Evolutionary conservation across 495 filamentous ascomycete genomes (phyloP).

Genomic region (Xylaria cubensis): DNA sequence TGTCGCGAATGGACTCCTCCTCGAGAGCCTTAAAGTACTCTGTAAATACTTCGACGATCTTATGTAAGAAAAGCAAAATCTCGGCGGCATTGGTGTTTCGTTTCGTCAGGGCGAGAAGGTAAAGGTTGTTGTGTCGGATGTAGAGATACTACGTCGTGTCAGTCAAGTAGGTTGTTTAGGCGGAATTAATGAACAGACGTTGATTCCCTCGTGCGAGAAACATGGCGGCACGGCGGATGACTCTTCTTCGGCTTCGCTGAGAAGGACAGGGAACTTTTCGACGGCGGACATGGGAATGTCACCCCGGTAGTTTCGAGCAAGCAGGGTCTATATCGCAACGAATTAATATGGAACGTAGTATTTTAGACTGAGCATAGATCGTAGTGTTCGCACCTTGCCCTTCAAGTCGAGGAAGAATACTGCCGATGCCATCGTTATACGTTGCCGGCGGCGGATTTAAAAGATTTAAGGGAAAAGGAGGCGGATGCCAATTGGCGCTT

Average conservation of each 20-base stretch:
- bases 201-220: constrained; percentile 98
- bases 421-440: constrained; percentile 87
- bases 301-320: constrained; percentile 97
- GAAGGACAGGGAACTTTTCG: constrained; percentile 96
- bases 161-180: background rate
- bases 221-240: constrained; percentile 96
- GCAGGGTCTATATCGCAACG: constrained; percentile 73
- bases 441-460: constrained; percentile 30
- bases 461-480: constrained; percentile 21
- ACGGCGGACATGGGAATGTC: constrained; percentile 99
- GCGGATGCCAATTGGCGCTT: constrained; percentile 37
- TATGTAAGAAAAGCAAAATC: constrained; percentile 97
- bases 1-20: constrained; percentile 98
- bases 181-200: constrained; percentile 62
- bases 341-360: constrained; percentile 9
- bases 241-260: constrained; percentile 99
- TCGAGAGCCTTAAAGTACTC: constrained; percentile 99
- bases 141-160: constrained; percentile 81
- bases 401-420: constrained; percentile 99
- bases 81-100: constrained; percentile 99
- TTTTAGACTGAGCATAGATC: background rate
- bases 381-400: constrained; percentile 79
- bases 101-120: constrained; percentile 97
- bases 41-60: constrained; percentile 97
- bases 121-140: constrained; percentile 99